Conservation (phyloP, 2,329 filamentous ascomycete species). For the Tympanopsis confertula region DNA sequence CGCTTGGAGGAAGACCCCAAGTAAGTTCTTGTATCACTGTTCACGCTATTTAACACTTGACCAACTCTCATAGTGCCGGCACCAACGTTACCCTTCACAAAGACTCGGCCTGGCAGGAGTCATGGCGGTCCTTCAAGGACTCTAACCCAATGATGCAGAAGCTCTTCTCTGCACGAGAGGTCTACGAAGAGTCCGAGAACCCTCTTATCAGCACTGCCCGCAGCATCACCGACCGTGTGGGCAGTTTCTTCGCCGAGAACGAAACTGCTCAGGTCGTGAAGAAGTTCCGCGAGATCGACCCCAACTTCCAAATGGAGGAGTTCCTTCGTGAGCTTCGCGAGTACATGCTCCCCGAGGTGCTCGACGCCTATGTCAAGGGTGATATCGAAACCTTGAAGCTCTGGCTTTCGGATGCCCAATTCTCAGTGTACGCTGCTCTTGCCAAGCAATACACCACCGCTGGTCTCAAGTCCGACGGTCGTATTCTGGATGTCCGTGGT, state of each 20-base stretch:
- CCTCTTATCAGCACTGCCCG: slow-evolving; percentile 85
- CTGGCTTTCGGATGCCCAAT: slow-evolving; percentile 94
- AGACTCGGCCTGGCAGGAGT: slow-evolving; percentile 93
- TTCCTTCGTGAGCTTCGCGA: slow-evolving; percentile 93
- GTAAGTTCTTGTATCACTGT: slow-evolving; percentile 45
- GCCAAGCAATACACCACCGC: slow-evolving; percentile 91
- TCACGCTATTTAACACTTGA: not conserved
- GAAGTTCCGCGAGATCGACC: slow-evolving; percentile 93
- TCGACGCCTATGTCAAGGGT: slow-evolving; percentile 96
- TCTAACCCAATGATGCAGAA: slow-evolving; percentile 78
- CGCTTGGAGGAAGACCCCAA: slow-evolving; percentile 73
- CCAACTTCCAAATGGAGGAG: slow-evolving; percentile 84
- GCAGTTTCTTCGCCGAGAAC: slow-evolving; percentile 95
- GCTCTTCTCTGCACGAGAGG: slow-evolving; percentile 72
- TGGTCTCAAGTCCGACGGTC: slow-evolving; percentile 86
- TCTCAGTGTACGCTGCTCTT: slow-evolving; percentile 90
- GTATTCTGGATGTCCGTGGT: slow-evolving; percentile 86
- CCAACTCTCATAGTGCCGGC: slow-evolving; percentile 53
- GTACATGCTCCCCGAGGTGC: slow-evolving; percentile 92
- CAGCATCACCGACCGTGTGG: slow-evolving; percentile 84
- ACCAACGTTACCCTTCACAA: slow-evolving; percentile 94
- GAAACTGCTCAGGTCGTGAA: slow-evolving; percentile 97
- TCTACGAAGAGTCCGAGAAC: slow-evolving; percentile 95
- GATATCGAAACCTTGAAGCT: slow-evolving; percentile 82
- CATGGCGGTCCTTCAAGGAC: slow-evolving; percentile 94